Evolutionary conservation across 768 basidiomycete species (phyloP).

Genomic region (Suillus hirtellus): DNA sequence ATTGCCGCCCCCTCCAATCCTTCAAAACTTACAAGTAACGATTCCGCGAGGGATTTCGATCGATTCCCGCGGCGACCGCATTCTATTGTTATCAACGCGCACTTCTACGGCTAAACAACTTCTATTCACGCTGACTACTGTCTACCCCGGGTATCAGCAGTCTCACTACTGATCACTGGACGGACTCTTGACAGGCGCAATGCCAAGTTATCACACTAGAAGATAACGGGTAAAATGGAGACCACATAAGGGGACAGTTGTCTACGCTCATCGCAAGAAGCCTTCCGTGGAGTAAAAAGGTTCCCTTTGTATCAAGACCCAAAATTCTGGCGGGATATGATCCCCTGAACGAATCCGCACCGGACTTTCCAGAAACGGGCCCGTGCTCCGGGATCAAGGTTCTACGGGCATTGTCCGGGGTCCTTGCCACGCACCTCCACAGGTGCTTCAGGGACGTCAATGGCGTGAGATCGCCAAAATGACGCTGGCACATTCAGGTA

Average conservation of each 20-base stretch:
- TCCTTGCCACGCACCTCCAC: background rate
- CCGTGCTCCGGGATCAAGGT: background rate
- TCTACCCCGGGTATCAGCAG: background rate
- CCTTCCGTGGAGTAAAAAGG: background rate
- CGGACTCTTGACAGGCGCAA: background rate
- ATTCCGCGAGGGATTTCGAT: background rate
- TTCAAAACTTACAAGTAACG: background rate
- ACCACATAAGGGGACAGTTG: background rate
- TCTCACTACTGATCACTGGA: background rate
- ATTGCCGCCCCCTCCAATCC: background rate
- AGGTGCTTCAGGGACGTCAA: conserved; percentile 25
- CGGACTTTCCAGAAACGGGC: conserved; percentile 1
- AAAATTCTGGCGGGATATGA: background rate
- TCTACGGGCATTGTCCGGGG: conserved; percentile 3
- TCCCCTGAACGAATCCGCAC: background rate
- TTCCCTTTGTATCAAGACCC: background rate
- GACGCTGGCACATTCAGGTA: conserved; percentile 14
- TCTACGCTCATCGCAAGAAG: background rate
- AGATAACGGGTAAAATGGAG: background rate
- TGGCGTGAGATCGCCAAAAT: conserved; percentile 28
- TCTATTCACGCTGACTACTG: background rate
- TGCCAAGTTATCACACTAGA: background rate
- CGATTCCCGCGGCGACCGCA: background rate
- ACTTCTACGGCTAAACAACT: background rate
- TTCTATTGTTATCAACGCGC: background rate